Conservation (phyloP, 2,329 filamentous ascomycete species). For the Lasiodiplodia theobromae region DNA sequence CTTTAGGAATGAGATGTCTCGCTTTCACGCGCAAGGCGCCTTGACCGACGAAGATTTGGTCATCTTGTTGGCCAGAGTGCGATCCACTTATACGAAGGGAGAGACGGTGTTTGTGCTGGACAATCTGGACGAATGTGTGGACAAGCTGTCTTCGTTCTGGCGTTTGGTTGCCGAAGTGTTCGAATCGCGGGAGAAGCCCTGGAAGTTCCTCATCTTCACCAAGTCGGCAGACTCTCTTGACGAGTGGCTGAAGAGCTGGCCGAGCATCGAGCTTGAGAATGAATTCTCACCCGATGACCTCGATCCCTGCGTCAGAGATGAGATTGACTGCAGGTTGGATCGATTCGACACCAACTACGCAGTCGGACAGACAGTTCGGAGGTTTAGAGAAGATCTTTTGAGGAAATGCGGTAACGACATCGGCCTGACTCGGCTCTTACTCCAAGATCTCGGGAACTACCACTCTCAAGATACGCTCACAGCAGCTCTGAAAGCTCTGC, state of each 20-base stretch:
- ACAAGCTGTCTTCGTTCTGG: background rate
- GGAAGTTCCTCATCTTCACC: conserved; percentile 5
- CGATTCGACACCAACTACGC: background rate
- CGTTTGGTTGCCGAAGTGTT: background rate
- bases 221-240: conserved; percentile 1
- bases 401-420: background rate
- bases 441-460: background rate
- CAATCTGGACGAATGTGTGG: background rate
- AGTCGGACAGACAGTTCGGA: background rate
- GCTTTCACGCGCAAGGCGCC: background rate
- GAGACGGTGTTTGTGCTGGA: conserved; percentile 4
- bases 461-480: background rate
- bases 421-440: background rate
- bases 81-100: background rate
- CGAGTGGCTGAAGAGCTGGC: conserved; percentile 4
- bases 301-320: background rate
- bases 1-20: background rate
- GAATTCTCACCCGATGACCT: background rate
- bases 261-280: background rate
- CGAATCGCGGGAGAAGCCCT: background rate
- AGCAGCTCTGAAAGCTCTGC: background rate
- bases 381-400: background rate
- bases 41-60: background rate
- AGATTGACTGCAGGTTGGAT: background rate
- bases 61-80: background rate